These are phyloP conservation scores for Neurospora sp. DNA, from an alignment of 495 filamentous ascomycete species.

Conservation along the genomic window DNA sequence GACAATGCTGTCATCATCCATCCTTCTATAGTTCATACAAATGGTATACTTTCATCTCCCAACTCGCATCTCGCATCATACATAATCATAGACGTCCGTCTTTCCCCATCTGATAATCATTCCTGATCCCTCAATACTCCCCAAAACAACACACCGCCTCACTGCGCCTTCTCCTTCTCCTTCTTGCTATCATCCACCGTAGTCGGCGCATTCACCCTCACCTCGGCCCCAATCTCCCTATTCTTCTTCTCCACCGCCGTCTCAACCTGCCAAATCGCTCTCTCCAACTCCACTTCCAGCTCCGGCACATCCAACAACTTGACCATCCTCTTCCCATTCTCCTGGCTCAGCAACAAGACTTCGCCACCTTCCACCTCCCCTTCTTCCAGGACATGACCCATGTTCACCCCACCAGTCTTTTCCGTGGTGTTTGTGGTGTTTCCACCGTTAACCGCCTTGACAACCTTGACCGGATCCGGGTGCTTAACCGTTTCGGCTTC, in stretches of 20 bases:
- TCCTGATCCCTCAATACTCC: background rate
- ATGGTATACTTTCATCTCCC: background rate
- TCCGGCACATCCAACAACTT: slow-evolving; percentile 67
- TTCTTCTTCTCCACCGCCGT: slow-evolving; percentile 48
- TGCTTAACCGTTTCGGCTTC: slow-evolving; percentile 8
- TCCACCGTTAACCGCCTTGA: slow-evolving; percentile 3
- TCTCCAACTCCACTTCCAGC: slow-evolving; percentile 77
- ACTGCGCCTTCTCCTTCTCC: slow-evolving; percentile 16
- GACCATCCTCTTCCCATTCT: slow-evolving; percentile 54
- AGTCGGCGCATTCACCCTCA: background rate
- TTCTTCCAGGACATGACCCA: background rate
- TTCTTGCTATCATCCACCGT: slow-evolving; percentile 10
- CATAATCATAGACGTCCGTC: slow-evolving; percentile 8
- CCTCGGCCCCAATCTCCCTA: slow-evolving; percentile 17
- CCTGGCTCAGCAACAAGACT: slow-evolving; percentile 48
- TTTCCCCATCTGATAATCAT: background rate
- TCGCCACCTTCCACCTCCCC: slow-evolving; percentile 31
- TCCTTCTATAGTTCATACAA: background rate
- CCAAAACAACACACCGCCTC: background rate
- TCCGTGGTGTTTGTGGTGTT: slow-evolving; percentile 12
- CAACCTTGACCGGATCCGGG: slow-evolving; percentile 11
- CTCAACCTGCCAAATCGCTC: slow-evolving; percentile 82
- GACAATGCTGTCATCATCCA: background rate
- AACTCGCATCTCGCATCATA: background rate
- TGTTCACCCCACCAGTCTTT: background rate